These are phyloP conservation scores for Albophoma yamanashiensis DNA, from an alignment of 2,329 filamentous ascomycete genomes.

Conservation along the genomic window DNA sequence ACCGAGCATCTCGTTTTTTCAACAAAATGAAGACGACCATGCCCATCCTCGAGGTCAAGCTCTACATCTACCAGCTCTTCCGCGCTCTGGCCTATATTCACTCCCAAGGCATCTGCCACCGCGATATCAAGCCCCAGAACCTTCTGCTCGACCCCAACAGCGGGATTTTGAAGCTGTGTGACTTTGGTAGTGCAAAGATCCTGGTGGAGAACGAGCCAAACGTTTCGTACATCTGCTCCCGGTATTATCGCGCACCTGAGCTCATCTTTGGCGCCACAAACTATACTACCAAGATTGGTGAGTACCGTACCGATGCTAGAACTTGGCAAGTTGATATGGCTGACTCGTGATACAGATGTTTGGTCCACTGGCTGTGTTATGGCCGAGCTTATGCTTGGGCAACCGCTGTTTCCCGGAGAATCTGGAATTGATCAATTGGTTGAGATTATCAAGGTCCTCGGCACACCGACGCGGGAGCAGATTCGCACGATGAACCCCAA, in stretches of 20 bases:
- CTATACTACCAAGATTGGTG: slow-evolving; percentile 99
- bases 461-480: slow-evolving; percentile 92
- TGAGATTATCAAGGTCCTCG: slow-evolving; percentile 98
- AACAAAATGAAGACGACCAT: slow-evolving; percentile 99
- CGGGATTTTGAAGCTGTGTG: slow-evolving; percentile 91
- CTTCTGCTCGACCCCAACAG: slow-evolving; percentile 84
- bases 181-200: slow-evolving; percentile 98
- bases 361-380: slow-evolving; percentile 99
- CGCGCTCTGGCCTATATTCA: slow-evolving; percentile 97
- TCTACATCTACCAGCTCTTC: slow-evolving; percentile 99
- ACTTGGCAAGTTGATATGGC: background rate
- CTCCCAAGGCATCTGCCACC: slow-evolving; percentile 96
- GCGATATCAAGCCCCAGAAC: slow-evolving; percentile 99
- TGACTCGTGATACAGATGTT: slow-evolving; percentile 58
- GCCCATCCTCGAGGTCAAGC: slow-evolving; percentile 97
- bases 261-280: slow-evolving; percentile 98
- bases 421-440: slow-evolving; percentile 98
- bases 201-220: slow-evolving; percentile 98
- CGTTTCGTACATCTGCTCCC: slow-evolving; percentile 98
- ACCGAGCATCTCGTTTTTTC: slow-evolving; percentile 96
- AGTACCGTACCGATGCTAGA: slow-evolving; percentile 28
- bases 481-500: slow-evolving; percentile 99
- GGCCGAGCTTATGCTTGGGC: slow-evolving; percentile 97
- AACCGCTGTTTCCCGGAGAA: slow-evolving; percentile 94
- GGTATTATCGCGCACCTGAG: slow-evolving; percentile 96